A percentile compares a stretch with the other conserved stretches of the same genome.
Evolutionary conservation across 352 stramenopile species (phyloP).

Genomic region (Pythium catenulatum): DNA sequence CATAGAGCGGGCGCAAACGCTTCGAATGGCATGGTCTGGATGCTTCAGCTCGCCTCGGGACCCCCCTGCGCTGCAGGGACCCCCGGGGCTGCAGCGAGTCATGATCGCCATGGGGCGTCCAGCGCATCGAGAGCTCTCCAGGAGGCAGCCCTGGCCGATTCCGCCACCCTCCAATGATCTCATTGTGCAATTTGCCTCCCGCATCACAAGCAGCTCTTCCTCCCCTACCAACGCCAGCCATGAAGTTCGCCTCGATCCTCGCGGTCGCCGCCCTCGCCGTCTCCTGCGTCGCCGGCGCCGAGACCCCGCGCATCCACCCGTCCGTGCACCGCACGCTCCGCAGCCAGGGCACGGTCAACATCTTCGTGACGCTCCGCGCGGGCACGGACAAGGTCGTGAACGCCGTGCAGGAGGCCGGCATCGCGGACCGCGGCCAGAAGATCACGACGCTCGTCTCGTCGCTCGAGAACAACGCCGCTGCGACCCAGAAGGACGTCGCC

Average conservation of each 20-base stretch:
- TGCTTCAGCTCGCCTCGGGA: too few species aligned
- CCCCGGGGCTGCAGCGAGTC: too few species aligned
- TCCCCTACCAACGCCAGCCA: background rate
- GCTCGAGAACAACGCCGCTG: slow-evolving; percentile 1
- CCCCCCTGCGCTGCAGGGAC: too few species aligned
- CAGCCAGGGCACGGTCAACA: slow-evolving; percentile 53
- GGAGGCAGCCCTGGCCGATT: too few species aligned
- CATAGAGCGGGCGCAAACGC: too few species aligned
- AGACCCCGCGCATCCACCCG: slow-evolving; percentile 10
- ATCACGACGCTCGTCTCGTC: slow-evolving; percentile 13
- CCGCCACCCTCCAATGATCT: too few species aligned
- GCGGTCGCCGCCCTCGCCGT: background rate
- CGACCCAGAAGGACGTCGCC: background rate
- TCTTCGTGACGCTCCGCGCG: slow-evolving; percentile 59
- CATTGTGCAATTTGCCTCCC: slow-evolving; percentile 27
- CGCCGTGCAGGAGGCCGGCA: slow-evolving; percentile 13
- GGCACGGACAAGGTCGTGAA: slow-evolving; percentile 13
- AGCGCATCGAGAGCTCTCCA: too few species aligned
- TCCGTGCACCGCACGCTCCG: slow-evolving; percentile 53
- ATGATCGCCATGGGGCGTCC: too few species aligned
- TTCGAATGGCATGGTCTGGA: too few species aligned
- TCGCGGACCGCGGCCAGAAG: slow-evolving; percentile 24
- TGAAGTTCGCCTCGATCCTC: slow-evolving; percentile 13
- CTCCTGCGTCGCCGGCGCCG: background rate
- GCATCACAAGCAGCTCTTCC: slow-evolving; percentile 2